Conservation (phyloP, 129 eudicot species). For the Helichrysum umbraculigerum region DNA sequence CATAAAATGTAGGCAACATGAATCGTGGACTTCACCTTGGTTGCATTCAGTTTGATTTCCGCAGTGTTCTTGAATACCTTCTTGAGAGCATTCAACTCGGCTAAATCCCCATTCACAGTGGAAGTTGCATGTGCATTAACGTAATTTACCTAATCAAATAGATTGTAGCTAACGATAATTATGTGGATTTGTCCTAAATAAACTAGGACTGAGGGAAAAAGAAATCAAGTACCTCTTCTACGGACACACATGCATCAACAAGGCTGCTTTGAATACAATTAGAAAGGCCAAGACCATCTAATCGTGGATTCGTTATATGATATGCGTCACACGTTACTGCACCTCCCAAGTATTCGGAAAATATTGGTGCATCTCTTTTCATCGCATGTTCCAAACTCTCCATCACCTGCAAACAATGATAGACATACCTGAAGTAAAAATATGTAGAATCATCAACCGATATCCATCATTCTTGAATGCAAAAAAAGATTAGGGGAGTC, state of each 20-base stretch:
- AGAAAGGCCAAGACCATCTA: background rate
- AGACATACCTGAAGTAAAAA: background rate
- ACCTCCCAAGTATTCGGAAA: background rate
- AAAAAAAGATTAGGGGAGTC: too few relatives aligned
- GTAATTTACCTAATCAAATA: background rate
- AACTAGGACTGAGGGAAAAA: background rate
- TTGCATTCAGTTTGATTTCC: background rate
- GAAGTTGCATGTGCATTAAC: background rate
- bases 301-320: background rate
- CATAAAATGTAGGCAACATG: too few relatives aligned
- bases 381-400: conserved; percentile 1
- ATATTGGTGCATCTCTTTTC: background rate
- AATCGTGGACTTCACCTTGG: background rate
- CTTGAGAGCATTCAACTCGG: background rate
- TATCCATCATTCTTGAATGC: too few relatives aligned
- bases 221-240: background rate
- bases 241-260: background rate
- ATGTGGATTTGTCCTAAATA: too few relatives aligned
- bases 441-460: too few relatives aligned
- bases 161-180: too few relatives aligned
- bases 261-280: background rate
- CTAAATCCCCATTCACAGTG: background rate
- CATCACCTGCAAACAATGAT: background rate
- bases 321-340: background rate
- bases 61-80: background rate